Percentiles rank a stretch among this genome's conserved stretches.
These are phyloP conservation scores for Begonia fuchsioides DNA, from an alignment of 306 rosid species.

Conservation along the genomic window DNA sequence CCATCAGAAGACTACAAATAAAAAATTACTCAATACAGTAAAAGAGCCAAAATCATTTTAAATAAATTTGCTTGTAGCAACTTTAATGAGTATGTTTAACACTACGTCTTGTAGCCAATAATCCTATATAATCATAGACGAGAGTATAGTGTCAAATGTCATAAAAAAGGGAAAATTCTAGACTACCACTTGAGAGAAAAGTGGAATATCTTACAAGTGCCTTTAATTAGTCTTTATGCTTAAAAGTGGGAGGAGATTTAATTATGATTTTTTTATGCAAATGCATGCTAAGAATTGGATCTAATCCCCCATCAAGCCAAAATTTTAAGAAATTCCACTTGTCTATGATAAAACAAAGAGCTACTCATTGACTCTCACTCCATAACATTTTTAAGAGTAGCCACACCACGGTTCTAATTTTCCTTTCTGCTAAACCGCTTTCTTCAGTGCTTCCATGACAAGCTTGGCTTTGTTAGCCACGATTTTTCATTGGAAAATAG, in stretches of 20 bases:
- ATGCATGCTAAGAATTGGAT: slow-evolving; percentile 29
- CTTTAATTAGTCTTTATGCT: background rate
- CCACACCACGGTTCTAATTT: no score
- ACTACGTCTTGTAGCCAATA: no score
- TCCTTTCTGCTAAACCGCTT: no score
- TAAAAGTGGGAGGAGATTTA: background rate
- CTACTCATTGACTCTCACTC: background rate
- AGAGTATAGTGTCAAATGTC: background rate
- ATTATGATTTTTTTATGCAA: background rate
- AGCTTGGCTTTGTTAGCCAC: slow-evolving; percentile 3
- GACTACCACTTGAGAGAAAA: background rate
- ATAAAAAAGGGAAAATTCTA: background rate
- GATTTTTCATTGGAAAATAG: slow-evolving; percentile 19
- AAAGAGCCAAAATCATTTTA: no score
- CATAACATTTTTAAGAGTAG: no score
- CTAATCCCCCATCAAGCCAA: slow-evolving; percentile 50
- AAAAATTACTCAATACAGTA: no score
- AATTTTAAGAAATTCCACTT: slow-evolving; percentile 20
- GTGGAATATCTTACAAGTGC: background rate
- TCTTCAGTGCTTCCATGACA: background rate
- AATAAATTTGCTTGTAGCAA: no score
- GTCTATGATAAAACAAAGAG: slow-evolving; percentile 8
- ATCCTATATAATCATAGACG: background rate
- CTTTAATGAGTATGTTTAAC: background rate
- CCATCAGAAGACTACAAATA: no score